Conservation (phyloP, 805 yeast species). For the Hanseniaspora vineae region DNA sequence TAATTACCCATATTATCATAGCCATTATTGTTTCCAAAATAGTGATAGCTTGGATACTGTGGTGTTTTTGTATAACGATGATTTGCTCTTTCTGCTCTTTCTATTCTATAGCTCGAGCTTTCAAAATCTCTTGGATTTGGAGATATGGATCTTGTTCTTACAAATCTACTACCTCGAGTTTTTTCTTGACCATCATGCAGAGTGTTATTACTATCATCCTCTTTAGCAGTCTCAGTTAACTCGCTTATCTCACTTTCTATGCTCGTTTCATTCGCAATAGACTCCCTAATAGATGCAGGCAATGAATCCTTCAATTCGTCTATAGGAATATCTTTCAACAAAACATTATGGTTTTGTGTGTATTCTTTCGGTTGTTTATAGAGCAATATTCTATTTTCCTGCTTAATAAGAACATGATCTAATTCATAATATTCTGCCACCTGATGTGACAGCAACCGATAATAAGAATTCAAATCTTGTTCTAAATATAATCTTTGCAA, state of each 20-base stretch:
- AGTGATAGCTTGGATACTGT: too few species aligned
- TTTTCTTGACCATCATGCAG: too few species aligned
- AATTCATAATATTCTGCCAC: conserved; percentile 53
- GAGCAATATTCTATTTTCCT: not conserved
- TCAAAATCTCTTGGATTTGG: conserved; percentile 17
- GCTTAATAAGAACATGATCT: conserved; percentile 41
- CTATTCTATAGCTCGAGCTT: conserved; percentile 13
- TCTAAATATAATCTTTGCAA: conserved; percentile 16
- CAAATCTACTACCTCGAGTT: not conserved
- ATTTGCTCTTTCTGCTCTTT: conserved; percentile 5
- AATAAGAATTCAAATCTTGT: conserved; percentile 51
- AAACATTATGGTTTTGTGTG: not conserved
- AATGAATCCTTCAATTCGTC: not conserved
- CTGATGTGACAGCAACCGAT: conserved; percentile 54
- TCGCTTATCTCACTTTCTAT: too few species aligned
- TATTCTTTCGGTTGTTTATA: not conserved
- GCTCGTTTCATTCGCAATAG: too few species aligned
- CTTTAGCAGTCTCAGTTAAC: not conserved
- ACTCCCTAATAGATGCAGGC: not conserved
- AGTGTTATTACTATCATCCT: not conserved
- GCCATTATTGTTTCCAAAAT: too few species aligned
- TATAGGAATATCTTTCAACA: not conserved
- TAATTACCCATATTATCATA: too few species aligned
- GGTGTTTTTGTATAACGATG: too few species aligned
- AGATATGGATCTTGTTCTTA: conserved; percentile 5